Base-by-base conservation (phyloP, 2,329 filamentous ascomycete genomes). In the Paracamarosporium sp. region DNA sequence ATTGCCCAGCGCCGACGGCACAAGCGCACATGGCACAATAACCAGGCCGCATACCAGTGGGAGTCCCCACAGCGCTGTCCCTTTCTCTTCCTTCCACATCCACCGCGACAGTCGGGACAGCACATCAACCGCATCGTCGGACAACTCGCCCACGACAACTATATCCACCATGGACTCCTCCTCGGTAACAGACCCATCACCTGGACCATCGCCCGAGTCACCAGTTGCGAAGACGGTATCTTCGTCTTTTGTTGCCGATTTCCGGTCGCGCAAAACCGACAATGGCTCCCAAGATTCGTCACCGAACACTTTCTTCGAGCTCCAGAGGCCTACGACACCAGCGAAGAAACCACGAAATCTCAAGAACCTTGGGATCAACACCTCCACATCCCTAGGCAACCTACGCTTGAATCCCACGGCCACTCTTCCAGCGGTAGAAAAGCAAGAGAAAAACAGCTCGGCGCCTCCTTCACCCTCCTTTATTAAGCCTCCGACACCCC, bases 81-180 rank as follows among this genome's bases (percentile, higher is more conserved):
- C 68, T 48, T 79, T 77, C 62, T 66, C 76, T 35, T 67, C 80
- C 60, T 81, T 81, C 62, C 90, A 92, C 77, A 64, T 72, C 50
- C 73, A 75, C 67, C 87, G 89, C 70, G 90, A 91, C 74, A 92
- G 90, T 77, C 85, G 88, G 73, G 86, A 91, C 72, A 92, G 90
- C 79, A 89, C 87, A n/a, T 93, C 89, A 7, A 92, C 90, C 15
- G 92, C 91, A 63, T 98, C 95, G 1, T 91, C 91, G 40, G 93
- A 97, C 71, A 97, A 94, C 22, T 98, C 94, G 8, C 95, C 95
- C 1, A 98, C 94, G 7, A 97, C 93, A 3, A 97, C 94, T 2
- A 86, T 95, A 48, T 97, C 93, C 5, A 97, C 92, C 20, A 92
- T 94, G 62, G 94, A 97, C 78, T 96, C 93, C 5, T 94, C 92